Conservation (phyloP, 2,329 filamentous ascomycete genomes). For the Aspergillus tanneri region DNA sequence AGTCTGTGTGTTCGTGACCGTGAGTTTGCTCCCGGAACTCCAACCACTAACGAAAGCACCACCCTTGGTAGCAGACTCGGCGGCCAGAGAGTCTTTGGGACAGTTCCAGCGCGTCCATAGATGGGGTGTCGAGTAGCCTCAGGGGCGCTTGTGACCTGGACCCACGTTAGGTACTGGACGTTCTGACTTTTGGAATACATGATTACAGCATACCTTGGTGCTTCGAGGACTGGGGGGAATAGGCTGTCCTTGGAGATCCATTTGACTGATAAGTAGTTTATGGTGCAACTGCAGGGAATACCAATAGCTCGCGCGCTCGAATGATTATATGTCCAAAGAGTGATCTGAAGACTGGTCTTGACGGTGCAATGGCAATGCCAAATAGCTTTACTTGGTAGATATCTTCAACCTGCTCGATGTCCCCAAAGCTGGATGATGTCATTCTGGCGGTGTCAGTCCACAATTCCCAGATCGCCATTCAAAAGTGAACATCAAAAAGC, state of each 20-base stretch:
- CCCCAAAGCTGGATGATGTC: slow-evolving; percentile 28
- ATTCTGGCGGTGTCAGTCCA: slow-evolving; percentile 28
- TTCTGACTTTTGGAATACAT: background rate
- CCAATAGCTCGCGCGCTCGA: too few relatives aligned
- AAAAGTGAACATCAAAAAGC: background rate
- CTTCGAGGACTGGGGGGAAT: slow-evolving; percentile 31
- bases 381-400: slow-evolving; percentile 17
- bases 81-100: slow-evolving; percentile 72
- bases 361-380: slow-evolving; percentile 19
- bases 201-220: slow-evolving; percentile 34
- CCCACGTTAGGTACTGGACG: background rate
- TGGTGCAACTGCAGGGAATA: background rate
- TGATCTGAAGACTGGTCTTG: background rate
- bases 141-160: slow-evolving; percentile 49
- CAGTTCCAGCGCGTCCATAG: slow-evolving; percentile 62
- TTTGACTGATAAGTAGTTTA: slow-evolving; percentile 23
- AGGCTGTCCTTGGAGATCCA: slow-evolving; percentile 44
- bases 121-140: slow-evolving; percentile 51
- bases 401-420: background rate
- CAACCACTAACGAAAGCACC: slow-evolving; percentile 64
- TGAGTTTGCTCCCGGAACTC: slow-evolving; percentile 54
- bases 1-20: slow-evolving; percentile 57
- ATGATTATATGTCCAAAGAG: too few relatives aligned
- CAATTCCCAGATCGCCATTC: background rate
- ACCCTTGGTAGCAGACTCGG: slow-evolving; percentile 62